A percentile compares a stretch with the other conserved stretches of the same genome.
phyloP scores from a whole-genome alignment of 345 rosid genomes.

The Punica granatum region DNA sequence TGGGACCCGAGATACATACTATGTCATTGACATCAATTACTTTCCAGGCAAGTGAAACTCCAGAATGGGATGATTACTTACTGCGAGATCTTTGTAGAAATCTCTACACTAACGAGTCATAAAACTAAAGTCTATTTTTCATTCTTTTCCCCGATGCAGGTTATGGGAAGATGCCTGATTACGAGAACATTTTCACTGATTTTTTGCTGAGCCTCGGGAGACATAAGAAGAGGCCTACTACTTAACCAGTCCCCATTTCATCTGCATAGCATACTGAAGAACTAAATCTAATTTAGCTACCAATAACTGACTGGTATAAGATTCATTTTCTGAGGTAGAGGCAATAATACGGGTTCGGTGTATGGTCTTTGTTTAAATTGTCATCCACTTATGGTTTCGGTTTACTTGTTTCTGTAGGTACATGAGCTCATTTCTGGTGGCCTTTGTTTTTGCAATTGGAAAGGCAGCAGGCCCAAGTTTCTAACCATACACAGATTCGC shows the following conservation, averaged over 20 bases:
- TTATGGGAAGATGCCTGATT: conserved; percentile 83
- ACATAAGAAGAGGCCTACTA: conserved; percentile 21
- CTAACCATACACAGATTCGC: background rate
- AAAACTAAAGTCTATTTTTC: background rate
- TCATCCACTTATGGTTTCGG: background rate
- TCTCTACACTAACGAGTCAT: background rate
- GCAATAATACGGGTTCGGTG: background rate
- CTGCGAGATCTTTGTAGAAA: background rate
- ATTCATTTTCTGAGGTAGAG: background rate
- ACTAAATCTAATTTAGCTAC: background rate
- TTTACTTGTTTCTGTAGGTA: background rate
- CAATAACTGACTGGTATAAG: background rate
- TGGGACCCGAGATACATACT: conserved; percentile 60
- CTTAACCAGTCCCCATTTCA: background rate
- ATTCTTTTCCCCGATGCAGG: conserved; percentile 31
- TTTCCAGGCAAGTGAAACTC: conserved; percentile 62
- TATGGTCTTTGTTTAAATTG: background rate
- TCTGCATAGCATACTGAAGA: background rate
- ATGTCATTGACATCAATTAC: conserved; percentile 90
- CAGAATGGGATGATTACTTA: background rate
- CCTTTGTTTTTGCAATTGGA: background rate
- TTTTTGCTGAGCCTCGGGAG: conserved; percentile 50
- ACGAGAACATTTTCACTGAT: conserved; percentile 76
- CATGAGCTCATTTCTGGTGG: background rate
- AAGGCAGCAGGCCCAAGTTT: background rate